phyloP scores from a whole-genome alignment of 768 basidiomycete genomes.

The Fomitopsis pulvina region DNA sequence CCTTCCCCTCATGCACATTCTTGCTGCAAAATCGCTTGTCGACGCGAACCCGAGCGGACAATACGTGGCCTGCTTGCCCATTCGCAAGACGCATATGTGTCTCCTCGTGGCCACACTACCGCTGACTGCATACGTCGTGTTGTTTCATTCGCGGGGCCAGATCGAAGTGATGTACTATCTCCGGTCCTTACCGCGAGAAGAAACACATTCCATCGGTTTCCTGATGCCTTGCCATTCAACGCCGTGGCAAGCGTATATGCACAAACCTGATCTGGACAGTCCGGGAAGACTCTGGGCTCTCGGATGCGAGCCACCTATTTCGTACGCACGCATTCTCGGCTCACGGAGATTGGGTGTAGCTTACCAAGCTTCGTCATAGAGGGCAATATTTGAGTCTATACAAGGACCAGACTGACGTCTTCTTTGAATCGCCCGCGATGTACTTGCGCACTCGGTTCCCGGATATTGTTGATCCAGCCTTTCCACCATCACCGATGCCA shows the following conservation, averaged over 20 bases:
- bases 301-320: constrained; percentile 88
- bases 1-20: constrained; percentile 74
- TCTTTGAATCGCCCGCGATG: constrained; percentile 62
- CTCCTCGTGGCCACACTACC: constrained; percentile 52
- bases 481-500: constrained; percentile 58
- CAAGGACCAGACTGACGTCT: constrained; percentile 74
- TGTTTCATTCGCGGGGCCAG: constrained; percentile 77
- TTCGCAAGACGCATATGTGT: constrained; percentile 29
- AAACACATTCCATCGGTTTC: constrained; percentile 59
- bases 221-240: constrained; percentile 97
- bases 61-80: constrained; percentile 18
- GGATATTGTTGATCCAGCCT: constrained; percentile 44
- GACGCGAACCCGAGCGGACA: constrained; percentile 23
- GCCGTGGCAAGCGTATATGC: constrained; percentile 86
- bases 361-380: constrained; percentile 22
- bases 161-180: constrained; percentile 69
- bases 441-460: constrained; percentile 74
- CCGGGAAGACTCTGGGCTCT: constrained; percentile 68
- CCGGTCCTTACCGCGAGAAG: constrained; percentile 40
- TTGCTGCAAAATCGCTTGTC: constrained; percentile 68
- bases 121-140: constrained; percentile 58
- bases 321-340: constrained; percentile 40
- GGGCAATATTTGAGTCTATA: constrained; percentile 51
- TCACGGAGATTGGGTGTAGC: neutral
- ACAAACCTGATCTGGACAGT: constrained; percentile 54